A percentile compares a stretch with the other conserved stretches of the same genome.
Evolutionary conservation across 2,329 filamentous ascomycete species (phyloP).

Genomic region (Colletotrichum tabaci): DNA sequence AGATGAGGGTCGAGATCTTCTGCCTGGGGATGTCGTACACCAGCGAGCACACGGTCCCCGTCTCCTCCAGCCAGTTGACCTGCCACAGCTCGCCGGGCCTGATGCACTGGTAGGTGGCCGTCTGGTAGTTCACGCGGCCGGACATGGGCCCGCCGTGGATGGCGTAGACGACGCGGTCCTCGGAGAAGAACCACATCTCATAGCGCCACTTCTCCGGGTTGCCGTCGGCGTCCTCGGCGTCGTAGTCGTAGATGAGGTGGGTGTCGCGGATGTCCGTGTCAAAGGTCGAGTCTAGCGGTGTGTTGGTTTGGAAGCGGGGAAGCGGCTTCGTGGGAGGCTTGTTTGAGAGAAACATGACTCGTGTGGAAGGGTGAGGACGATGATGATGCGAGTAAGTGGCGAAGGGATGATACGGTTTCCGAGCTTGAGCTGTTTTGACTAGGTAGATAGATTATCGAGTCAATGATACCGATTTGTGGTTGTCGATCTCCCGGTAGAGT

Average conservation of each 20-base stretch:
- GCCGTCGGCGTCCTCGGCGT: conserved; percentile 61
- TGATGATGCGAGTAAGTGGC: neutral
- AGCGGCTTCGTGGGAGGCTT: conserved; percentile 30
- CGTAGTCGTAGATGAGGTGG: conserved; percentile 72
- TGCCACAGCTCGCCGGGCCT: conserved; percentile 72
- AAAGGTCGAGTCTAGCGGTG: conserved; percentile 52
- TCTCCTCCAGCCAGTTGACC: conserved; percentile 74
- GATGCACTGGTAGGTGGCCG: conserved; percentile 70
- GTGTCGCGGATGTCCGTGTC: conserved; percentile 66
- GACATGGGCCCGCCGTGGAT: conserved; percentile 74
- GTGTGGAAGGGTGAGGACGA: neutral
- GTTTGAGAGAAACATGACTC: conserved; percentile 42
- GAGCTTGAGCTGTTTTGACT: neutral
- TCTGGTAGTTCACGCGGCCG: conserved; percentile 67
- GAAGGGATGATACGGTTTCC: neutral
- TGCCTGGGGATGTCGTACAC: conserved; percentile 68
- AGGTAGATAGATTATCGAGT: neutral
- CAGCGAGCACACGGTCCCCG: conserved; percentile 68
- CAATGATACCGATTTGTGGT: too few species aligned
- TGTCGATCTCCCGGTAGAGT: neutral
- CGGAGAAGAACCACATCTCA: conserved; percentile 73
- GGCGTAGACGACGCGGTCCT: conserved; percentile 68
- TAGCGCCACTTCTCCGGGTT: conserved; percentile 73
- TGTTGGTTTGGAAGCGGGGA: conserved; percentile 43
- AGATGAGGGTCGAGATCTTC: conserved; percentile 66